Conservation (phyloP, 139 green algal species). For the Coelastrella sp. region DNA sequence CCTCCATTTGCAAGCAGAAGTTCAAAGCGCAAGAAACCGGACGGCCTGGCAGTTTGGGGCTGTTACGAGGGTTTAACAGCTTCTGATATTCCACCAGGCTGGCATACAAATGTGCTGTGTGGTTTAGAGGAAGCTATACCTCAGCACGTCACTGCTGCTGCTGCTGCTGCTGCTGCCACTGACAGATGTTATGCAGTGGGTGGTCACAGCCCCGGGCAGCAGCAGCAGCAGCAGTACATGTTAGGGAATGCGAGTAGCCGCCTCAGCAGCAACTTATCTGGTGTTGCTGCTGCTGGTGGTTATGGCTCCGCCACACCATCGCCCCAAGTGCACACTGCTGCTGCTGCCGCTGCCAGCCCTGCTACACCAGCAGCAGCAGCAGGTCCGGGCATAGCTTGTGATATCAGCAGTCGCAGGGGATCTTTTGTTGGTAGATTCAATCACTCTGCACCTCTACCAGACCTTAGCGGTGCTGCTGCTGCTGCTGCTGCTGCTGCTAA, state of each 20-base stretch:
- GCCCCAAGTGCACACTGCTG: neutral
- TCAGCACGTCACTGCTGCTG: neutral
- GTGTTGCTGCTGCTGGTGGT: neutral
- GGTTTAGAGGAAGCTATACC: neutral
- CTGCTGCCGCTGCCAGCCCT: neutral
- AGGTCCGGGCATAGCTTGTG: no score
- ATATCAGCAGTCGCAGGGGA: neutral
- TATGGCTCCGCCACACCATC: neutral
- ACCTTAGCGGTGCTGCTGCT: no score
- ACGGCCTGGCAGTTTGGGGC: neutral
- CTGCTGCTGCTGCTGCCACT: neutral
- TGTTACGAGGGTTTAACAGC: neutral
- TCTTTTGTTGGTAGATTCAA: neutral
- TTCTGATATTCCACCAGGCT: neutral
- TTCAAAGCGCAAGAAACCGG: neutral
- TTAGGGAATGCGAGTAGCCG: neutral
- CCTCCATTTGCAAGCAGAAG: neutral
- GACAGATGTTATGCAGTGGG: no score
- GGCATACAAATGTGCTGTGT: neutral
- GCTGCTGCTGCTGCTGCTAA: neutral
- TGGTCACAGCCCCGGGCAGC: no score
- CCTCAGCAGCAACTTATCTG: neutral
- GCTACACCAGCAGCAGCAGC: constrained; percentile 32
- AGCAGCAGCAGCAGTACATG: constrained; percentile 2
- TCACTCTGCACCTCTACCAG: no score